Evolutionary conservation across 805 yeast species (phyloP).

Genomic region (Ogataea degrootiae): DNA sequence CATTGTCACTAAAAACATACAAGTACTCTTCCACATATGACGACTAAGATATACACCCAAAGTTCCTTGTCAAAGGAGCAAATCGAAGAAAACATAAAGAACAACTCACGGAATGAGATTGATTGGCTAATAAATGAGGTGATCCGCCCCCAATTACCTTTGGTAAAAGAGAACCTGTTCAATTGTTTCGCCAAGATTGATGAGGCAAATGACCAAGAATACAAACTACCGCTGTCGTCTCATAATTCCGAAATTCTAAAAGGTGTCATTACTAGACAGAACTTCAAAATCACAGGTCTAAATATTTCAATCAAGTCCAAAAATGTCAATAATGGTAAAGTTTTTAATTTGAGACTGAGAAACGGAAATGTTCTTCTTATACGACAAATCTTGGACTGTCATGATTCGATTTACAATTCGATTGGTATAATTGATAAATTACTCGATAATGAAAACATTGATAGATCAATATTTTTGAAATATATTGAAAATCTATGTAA

Average conservation of each 20-base stretch:
- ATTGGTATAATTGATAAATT: slow-evolving; percentile 38
- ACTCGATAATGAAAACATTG: slow-evolving; percentile 16
- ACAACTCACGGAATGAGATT: slow-evolving; percentile 28
- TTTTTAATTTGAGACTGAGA: slow-evolving; percentile 35
- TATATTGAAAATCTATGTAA: slow-evolving; percentile 24
- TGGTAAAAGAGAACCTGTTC: slow-evolving; percentile 38
- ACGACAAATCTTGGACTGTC: slow-evolving; percentile 36
- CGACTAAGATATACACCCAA: slow-evolving; percentile 20
- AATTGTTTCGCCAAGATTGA: slow-evolving; percentile 36
- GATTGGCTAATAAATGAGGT: slow-evolving; percentile 45
- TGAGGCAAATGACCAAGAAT: slow-evolving; percentile 34
- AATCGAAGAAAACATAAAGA: slow-evolving; percentile 2
- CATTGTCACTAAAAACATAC: too few relatives aligned
- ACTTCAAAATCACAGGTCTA: slow-evolving; percentile 47
- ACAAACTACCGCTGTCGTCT: slow-evolving; percentile 55
- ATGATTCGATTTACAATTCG: slow-evolving; percentile 37
- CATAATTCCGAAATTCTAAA: slow-evolving; percentile 51
- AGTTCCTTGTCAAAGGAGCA: slow-evolving; percentile 1
- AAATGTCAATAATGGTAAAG: slow-evolving; percentile 37
- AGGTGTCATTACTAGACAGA: slow-evolving; percentile 56
- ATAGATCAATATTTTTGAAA: slow-evolving; percentile 19
- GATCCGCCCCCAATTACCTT: slow-evolving; percentile 44
- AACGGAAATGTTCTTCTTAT: slow-evolving; percentile 34
- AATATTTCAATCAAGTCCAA: slow-evolving; percentile 35
- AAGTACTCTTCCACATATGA: slow-evolving; percentile 10